Percentiles rank a stretch among this genome's conserved stretches.
phyloP scores from a whole-genome alignment of 2,329 filamentous ascomycete genomes.

The Canariomyces notabilis region DNA sequence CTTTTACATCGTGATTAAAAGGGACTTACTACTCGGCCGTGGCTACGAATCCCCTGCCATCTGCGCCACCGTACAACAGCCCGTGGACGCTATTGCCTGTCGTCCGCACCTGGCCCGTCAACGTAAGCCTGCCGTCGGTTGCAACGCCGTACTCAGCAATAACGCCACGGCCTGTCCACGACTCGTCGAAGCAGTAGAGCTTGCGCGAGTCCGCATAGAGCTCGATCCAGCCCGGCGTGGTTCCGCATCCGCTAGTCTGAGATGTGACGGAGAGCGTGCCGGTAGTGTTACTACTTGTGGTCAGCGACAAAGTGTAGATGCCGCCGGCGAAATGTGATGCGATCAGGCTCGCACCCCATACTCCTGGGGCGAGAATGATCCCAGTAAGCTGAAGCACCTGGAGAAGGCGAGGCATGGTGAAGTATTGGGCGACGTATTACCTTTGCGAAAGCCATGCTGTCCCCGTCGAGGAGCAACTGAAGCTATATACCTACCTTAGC shows the following conservation, averaged over 20 bases:
- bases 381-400: conserved; percentile 14
- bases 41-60: conserved; percentile 38
- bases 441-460: too few species aligned
- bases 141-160: conserved; percentile 20
- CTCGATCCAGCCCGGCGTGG: conserved; percentile 21
- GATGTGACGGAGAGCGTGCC: conserved; percentile 18
- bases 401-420: conserved; percentile 16
- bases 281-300: conserved; percentile 10
- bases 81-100: conserved; percentile 37
- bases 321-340: conserved; percentile 20
- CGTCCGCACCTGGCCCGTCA: conserved; percentile 32
- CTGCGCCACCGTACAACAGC: conserved; percentile 34
- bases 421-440: too few species aligned
- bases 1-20: not conserved
- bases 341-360: conserved; percentile 16
- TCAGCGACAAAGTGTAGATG: conserved; percentile 19
- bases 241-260: conserved; percentile 20
- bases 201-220: conserved; percentile 16
- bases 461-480: too few species aligned
- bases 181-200: conserved; percentile 25
- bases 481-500: too few species aligned
- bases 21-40: conserved; percentile 39
- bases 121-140: conserved; percentile 30
- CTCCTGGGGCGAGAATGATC: conserved; percentile 12
- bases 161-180: conserved; percentile 18